Conservation (phyloP, 176 grass and related monocot genomes). For the Eragrostis curvula region DNA sequence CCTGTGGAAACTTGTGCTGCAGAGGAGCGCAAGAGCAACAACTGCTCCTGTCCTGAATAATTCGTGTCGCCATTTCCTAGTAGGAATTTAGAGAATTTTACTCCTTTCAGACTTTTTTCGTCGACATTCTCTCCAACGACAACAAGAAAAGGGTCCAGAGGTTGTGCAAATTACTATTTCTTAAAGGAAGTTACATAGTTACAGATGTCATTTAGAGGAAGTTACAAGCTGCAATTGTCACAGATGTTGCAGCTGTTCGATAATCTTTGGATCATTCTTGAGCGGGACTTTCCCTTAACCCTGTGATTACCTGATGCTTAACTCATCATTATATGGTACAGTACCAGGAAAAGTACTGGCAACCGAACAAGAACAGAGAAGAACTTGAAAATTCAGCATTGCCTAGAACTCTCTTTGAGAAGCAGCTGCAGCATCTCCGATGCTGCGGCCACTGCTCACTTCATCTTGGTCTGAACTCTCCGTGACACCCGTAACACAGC, state of each 20-base stretch:
- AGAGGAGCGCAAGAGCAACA: too few species aligned
- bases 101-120: too few species aligned
- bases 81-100: too few species aligned
- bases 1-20: neutral
- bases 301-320: conserved; percentile 19
- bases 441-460: conserved; percentile 44
- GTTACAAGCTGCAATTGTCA: conserved; percentile 43
- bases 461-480: conserved; percentile 54
- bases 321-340: conserved; percentile 12
- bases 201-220: neutral
- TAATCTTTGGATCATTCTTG: conserved; percentile 6
- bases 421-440: conserved; percentile 3
- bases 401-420: conserved; percentile 35
- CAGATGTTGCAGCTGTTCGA: conserved; percentile 17
- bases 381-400: neutral
- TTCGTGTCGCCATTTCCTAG: too few species aligned
- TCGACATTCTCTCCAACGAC: too few species aligned
- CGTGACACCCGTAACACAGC: conserved; percentile 62
- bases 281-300: conserved; percentile 4
- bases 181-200: too few species aligned
- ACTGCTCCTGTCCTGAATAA: too few species aligned
- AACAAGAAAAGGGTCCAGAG: too few species aligned
- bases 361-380: neutral
- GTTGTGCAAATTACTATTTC: too few species aligned
- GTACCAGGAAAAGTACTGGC: conserved; percentile 24